These are phyloP conservation scores for Phytopythium delawarense DNA, from an alignment of 352 stramenopile genomes.

Conservation along the genomic window DNA sequence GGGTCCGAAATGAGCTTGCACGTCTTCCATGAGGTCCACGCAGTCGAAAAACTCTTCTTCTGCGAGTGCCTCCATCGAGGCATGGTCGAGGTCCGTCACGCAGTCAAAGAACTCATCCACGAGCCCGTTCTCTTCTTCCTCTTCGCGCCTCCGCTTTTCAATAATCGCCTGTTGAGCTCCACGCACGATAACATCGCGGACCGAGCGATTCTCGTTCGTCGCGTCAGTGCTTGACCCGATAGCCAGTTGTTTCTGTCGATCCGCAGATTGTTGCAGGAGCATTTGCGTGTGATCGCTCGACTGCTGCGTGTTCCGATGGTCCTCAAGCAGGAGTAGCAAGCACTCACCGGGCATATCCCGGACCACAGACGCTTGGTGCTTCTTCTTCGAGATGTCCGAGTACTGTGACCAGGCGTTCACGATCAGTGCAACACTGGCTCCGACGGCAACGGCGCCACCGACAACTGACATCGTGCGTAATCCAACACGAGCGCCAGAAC, in stretches of 20 bases:
- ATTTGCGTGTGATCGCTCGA: constrained; percentile 16
- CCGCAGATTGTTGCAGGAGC: constrained; percentile 25
- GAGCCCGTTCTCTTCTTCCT: constrained; percentile 39
- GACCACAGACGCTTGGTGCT: constrained; percentile 59
- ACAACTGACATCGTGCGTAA: constrained; percentile 60
- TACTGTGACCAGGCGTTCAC: constrained; percentile 80
- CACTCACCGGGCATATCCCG: constrained; percentile 75
- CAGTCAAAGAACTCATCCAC: constrained; percentile 81
- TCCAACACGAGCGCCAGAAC: constrained; percentile 15
- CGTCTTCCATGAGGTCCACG: constrained; percentile 50
- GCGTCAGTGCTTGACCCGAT: constrained; percentile 10
- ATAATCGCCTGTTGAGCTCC: constrained; percentile 28
- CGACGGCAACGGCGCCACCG: constrained; percentile 67
- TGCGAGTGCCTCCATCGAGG: constrained; percentile 48
- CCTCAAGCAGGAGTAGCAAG: constrained; percentile 69
- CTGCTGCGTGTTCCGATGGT: constrained; percentile 32
- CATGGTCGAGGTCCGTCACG: constrained; percentile 41
- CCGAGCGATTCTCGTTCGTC: constrained; percentile 4
- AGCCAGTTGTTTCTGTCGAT: constrained; percentile 25
- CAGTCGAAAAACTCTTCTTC: constrained; percentile 87
- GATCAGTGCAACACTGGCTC: constrained; percentile 66
- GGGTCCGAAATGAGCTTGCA: constrained; percentile 35
- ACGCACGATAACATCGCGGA: constrained; percentile 4
- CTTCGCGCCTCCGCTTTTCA: constrained; percentile 23
- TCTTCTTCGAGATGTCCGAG: constrained; percentile 53